Conservation (phyloP, 2,329 filamentous ascomycete species). For the Curvularia eragrostidis region DNA sequence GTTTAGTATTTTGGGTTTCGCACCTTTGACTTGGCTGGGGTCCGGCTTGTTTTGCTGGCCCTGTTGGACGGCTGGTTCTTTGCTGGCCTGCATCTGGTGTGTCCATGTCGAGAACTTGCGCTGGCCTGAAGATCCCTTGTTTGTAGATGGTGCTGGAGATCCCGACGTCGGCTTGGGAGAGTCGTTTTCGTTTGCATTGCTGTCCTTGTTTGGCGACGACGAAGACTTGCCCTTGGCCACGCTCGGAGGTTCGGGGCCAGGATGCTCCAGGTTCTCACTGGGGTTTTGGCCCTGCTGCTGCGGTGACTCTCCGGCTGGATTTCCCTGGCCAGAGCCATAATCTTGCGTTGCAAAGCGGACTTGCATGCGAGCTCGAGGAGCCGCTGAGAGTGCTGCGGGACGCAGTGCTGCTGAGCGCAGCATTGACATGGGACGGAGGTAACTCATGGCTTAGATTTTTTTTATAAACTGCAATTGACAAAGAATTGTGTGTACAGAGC, state of each 20-base stretch:
- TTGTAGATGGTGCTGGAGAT: constrained; percentile 16
- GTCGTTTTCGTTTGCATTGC: constrained; percentile 17
- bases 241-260: constrained; percentile 54
- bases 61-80: constrained; percentile 28
- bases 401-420: constrained; percentile 37
- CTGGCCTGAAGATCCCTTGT: constrained; percentile 17
- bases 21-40: constrained; percentile 38
- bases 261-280: constrained; percentile 53
- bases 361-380: constrained; percentile 38
- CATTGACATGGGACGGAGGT: constrained; percentile 39
- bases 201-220: constrained; percentile 39
- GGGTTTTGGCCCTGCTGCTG: constrained; percentile 51
- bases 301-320: constrained; percentile 53
- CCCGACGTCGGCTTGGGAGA: constrained; percentile 15
- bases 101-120: constrained; percentile 23
- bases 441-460: constrained; percentile 35
- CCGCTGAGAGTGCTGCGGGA: constrained; percentile 30
- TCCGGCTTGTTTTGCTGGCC: constrained; percentile 18
- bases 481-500: neutral
- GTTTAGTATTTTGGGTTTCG: constrained; percentile 54
- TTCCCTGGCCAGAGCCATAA: constrained; percentile 54
- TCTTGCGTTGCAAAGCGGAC: constrained; percentile 48
- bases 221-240: constrained; percentile 46
- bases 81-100: constrained; percentile 17
- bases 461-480: constrained; percentile 10